phyloP scores from a whole-genome alignment of 2,329 filamentous ascomycete species.

The Diaporthe velutina region DNA sequence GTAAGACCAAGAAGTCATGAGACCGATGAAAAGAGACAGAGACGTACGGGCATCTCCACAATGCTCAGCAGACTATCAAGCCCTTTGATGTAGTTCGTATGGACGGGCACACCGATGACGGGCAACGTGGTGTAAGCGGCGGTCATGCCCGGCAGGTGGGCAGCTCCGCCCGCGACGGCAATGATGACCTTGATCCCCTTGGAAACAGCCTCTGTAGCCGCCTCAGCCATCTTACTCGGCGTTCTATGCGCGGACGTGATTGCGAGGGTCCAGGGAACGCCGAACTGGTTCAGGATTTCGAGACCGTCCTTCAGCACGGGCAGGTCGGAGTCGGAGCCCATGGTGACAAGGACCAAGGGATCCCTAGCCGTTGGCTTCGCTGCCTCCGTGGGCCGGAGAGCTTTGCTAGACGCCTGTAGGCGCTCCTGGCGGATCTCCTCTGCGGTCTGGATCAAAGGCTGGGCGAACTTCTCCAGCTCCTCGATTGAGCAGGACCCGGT shows the following conservation, averaged over 20 bases:
- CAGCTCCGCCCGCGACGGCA: slow-evolving; percentile 81
- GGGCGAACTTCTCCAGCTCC: slow-evolving; percentile 70
- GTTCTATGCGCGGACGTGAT: slow-evolving; percentile 88
- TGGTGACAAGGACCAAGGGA: slow-evolving; percentile 81
- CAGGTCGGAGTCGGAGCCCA: slow-evolving; percentile 87
- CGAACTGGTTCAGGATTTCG: slow-evolving; percentile 75
- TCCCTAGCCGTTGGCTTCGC: slow-evolving; percentile 31
- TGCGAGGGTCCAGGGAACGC: slow-evolving; percentile 78
- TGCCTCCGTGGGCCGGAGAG: slow-evolving; percentile 52
- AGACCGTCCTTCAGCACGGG: slow-evolving; percentile 75
- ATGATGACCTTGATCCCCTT: slow-evolving; percentile 81
- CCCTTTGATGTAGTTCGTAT: slow-evolving; percentile 79
- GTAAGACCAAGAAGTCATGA: slow-evolving; percentile 57
- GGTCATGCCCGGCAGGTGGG: slow-evolving; percentile 81
- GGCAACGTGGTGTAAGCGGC: slow-evolving; percentile 78
- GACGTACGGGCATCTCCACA: slow-evolving; percentile 79
- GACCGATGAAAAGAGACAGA: too few relatives aligned
- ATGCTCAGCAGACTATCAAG: slow-evolving; percentile 79
- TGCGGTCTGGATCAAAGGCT: slow-evolving; percentile 76
- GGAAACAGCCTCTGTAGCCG: slow-evolving; percentile 72
- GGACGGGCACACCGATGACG: slow-evolving; percentile 83
- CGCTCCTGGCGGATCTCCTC: slow-evolving; percentile 71
- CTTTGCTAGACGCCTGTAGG: slow-evolving; percentile 55
- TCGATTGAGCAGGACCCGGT: slow-evolving; percentile 76
- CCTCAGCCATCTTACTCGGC: slow-evolving; percentile 76